Base-by-base conservation (phyloP, 768 basidiomycete species). In the Daedalea quercina region DNA sequence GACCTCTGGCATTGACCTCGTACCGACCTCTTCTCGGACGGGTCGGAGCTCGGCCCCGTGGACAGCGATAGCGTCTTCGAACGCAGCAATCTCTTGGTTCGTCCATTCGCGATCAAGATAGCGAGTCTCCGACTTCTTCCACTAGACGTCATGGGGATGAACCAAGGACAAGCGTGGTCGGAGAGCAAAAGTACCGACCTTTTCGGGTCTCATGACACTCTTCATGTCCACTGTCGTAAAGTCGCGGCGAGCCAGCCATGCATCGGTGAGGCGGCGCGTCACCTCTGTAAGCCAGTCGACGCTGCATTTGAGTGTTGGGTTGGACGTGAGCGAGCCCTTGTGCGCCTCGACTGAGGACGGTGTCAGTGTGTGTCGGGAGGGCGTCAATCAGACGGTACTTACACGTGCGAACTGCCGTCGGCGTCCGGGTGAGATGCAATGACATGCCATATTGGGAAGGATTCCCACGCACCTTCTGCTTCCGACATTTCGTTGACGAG, bases 261-360 rank as follows among this genome's bases (percentile, higher is more conserved):
- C 84, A 34, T 84, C 83, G 8, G 89, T 87, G 58, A 86, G 80
- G 20, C 84, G 82, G 50, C 77, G 80, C 44, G 85, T 73, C 24
- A 80, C 81, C 67, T 93, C 90, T 0, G 85, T 87, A 22, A 91
- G 70, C 83, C 85, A 92, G 67, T 90, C 90, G n/a, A 92, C 82
- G 57, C 73, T 83, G 49, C 70, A 73, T 24, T 74, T 69, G n/a
- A 82, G 67, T 40, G 76, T 76, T 31, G 64, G 67, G 64, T 78
- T 81, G 54, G 72, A 73, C 0, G 80, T 77, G 41, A 90, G 71
- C 19, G 72, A 68, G 22, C 70, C 63, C 70, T 81, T 87, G 68
- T 79, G 79, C 54, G 76, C 74, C 64, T 91, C 87, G 62, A 87
- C 89, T 89, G 66, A 44, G 20, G 43, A 13, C 42, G 20, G 25